Conservation (phyloP, 2,329 filamentous ascomycete genomes). For the Aspergillus fijiensis region DNA sequence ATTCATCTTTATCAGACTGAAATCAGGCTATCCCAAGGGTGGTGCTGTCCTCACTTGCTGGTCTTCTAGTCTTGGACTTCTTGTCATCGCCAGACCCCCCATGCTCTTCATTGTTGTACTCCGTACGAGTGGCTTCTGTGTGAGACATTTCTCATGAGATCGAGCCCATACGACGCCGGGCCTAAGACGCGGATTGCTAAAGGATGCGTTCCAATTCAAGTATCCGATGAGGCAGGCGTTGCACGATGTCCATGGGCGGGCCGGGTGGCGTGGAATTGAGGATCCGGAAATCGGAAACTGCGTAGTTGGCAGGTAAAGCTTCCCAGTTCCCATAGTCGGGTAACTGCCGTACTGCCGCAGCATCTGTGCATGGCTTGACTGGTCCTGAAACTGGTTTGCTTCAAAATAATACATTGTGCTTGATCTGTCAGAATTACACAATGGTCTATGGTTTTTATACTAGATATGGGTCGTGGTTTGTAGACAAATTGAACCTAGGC, state of each 20-base stretch:
- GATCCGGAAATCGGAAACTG: conserved; percentile 1
- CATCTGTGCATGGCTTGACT: too few relatives aligned
- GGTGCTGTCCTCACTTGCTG: conserved; percentile 66
- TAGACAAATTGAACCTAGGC: too few relatives aligned
- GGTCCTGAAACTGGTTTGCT: too few relatives aligned
- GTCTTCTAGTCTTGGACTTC: conserved; percentile 87
- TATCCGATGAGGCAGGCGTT: neutral
- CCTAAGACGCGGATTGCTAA: neutral
- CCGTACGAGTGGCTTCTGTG: conserved; percentile 40
- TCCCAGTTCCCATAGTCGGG: conserved; percentile 1
- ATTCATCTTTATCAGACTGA: conserved; percentile 14
- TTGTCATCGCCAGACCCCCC: conserved; percentile 54
- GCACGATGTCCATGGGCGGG: neutral
- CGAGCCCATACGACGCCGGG: neutral
- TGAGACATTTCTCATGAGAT: conserved; percentile 43
- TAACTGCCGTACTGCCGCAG: too few relatives aligned
- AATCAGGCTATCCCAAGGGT: too few relatives aligned
- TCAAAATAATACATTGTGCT: too few relatives aligned
- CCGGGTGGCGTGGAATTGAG: conserved; percentile 11
- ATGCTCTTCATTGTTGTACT: conserved; percentile 47
- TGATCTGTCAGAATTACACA: too few relatives aligned
- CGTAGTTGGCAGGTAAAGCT: conserved; percentile 16
- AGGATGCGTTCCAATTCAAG: neutral
- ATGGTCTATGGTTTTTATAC: too few relatives aligned
- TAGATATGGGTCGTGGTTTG: too few relatives aligned